Evolutionary conservation across 192 early-diverging fungal genomes (phyloP).

Genomic region (Backusella australiensis): DNA sequence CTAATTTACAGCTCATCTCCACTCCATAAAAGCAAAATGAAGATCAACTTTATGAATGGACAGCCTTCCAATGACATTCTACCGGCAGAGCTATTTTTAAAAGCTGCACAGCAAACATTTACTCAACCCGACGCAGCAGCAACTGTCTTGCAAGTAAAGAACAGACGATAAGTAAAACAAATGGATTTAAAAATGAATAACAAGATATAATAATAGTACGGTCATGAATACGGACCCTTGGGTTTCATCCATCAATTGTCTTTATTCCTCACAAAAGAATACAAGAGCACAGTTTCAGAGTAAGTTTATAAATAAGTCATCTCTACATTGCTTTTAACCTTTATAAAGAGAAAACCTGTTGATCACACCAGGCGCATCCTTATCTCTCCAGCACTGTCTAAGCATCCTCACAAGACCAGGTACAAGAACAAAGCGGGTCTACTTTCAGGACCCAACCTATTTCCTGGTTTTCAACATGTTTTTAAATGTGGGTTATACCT

Average conservation of each 20-base stretch:
- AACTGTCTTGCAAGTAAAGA: not conserved
- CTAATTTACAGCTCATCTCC: not conserved
- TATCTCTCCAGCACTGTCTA: conserved; percentile 21
- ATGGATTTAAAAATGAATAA: not conserved
- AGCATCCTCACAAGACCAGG: conserved; percentile 16
- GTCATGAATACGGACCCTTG: conserved; percentile 9
- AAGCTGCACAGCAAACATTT: not conserved
- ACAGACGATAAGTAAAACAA: not conserved
- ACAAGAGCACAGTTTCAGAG: not conserved
- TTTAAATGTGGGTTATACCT: conserved; percentile 19
- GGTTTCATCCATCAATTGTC: conserved; percentile 18
- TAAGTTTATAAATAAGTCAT: not conserved
- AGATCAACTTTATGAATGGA: conserved; percentile 9
- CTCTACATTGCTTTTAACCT: not conserved
- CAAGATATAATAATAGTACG: conserved; percentile 19
- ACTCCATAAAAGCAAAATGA: not conserved
- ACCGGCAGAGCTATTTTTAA: not conserved
- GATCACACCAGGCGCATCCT: conserved; percentile 29
- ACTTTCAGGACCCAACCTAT: conserved; percentile 36
- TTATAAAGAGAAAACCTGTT: conserved; percentile 3
- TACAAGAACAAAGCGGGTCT: conserved; percentile 13
- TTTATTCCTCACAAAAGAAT: conserved; percentile 23
- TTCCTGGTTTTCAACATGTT: conserved; percentile 24
- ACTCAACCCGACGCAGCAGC: not conserved
- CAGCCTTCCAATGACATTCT: conserved; percentile 4